Conservation (phyloP, 305 asterid species). For the Coffea humblotiana region DNA sequence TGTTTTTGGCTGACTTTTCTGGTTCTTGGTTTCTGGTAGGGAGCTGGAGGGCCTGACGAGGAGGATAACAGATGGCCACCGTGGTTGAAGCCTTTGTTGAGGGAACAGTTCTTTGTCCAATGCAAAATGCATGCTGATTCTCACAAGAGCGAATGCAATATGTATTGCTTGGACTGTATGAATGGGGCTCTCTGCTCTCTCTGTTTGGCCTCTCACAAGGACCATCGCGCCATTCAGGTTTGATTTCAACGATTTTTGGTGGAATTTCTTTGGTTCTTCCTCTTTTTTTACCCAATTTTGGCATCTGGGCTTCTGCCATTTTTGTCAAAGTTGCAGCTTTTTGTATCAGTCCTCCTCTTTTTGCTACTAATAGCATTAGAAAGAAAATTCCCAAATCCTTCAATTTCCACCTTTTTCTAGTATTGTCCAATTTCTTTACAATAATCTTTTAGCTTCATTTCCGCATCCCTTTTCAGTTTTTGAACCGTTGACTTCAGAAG, state of each 20-base stretch:
- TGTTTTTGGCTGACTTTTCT: neutral
- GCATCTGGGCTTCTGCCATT: conserved; percentile 24
- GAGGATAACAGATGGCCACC: conserved; percentile 76
- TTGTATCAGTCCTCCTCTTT: neutral
- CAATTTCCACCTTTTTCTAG: neutral
- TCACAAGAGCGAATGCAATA: conserved; percentile 92
- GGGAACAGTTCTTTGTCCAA: conserved; percentile 70
- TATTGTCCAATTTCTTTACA: neutral
- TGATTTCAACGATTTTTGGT: neutral
- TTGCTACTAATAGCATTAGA: neutral
- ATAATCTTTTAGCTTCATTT: neutral
- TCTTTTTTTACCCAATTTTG: neutral
- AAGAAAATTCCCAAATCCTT: neutral
- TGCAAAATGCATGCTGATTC: conserved; percentile 81
- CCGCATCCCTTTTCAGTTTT: neutral
- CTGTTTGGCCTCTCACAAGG: conserved; percentile 68
- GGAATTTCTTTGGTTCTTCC: neutral
- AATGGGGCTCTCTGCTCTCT: conserved; percentile 79
- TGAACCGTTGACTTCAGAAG: conserved; percentile 30
- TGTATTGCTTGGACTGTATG: conserved; percentile 89
- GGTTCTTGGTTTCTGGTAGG: conserved; percentile 28
- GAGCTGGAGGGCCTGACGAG: conserved; percentile 64
- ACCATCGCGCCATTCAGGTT: conserved; percentile 89
- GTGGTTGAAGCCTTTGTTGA: conserved; percentile 76
- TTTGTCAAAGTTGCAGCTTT: conserved; percentile 1